Conservation (phyloP, 495 filamentous ascomycete species). For the Glarea lozoyensis region DNA sequence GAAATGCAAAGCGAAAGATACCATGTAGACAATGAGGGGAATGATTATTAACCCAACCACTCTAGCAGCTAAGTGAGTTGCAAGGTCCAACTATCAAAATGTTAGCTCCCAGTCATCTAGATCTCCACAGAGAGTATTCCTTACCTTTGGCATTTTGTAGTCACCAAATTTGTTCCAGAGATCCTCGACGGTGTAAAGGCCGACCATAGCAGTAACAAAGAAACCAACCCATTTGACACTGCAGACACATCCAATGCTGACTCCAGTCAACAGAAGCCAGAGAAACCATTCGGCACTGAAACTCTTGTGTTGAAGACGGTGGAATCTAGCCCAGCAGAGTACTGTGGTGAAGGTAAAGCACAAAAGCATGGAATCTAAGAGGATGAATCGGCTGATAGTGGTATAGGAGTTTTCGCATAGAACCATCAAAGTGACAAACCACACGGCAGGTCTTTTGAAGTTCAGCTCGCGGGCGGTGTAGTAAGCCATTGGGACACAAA, state of each 20-base stretch:
- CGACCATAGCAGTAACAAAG: constrained; percentile 90
- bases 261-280: constrained; percentile 84
- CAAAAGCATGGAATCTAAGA: constrained; percentile 95
- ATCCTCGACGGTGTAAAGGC: constrained; percentile 92
- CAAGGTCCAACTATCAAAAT: constrained; percentile 51
- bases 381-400: constrained; percentile 95
- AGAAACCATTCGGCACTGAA: constrained; percentile 85
- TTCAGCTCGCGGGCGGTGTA: constrained; percentile 87
- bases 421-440: constrained; percentile 94
- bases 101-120: constrained; percentile 2
- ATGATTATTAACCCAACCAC: constrained; percentile 82
- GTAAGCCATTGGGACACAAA: constrained; percentile 91
- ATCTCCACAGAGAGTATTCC: constrained; percentile 9
- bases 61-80: constrained; percentile 68
- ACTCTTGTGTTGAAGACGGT: constrained; percentile 69
- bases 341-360: constrained; percentile 97
- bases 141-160: constrained; percentile 74
- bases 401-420: constrained; percentile 98
- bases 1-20: constrained; percentile 92
- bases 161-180: constrained; percentile 98
- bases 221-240: constrained; percentile 98
- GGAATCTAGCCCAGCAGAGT: constrained; percentile 93
- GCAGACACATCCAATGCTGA: constrained; percentile 94
- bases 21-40: constrained; percentile 80
- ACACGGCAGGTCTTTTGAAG: constrained; percentile 76